Conservation (phyloP, 2,329 filamentous ascomycete genomes). For the Trichoderma oligosporum region DNA sequence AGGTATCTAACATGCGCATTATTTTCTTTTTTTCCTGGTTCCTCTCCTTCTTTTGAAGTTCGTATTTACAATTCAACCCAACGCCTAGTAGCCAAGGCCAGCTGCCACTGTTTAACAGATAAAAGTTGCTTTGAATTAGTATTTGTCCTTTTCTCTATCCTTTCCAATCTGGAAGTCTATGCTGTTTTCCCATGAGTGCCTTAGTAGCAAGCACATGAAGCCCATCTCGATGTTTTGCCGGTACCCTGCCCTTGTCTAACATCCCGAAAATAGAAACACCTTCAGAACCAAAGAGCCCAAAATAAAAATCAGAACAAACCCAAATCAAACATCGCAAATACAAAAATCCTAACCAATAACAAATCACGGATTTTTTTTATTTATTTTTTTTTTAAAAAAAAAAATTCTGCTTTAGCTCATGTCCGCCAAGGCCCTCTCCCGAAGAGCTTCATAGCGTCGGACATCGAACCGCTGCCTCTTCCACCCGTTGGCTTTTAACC, state of each 20-base stretch:
- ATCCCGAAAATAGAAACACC: neutral
- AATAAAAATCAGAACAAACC: neutral
- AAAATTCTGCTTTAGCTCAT: constrained; percentile 32
- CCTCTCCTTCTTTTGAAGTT: too few relatives aligned
- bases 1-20: too few relatives aligned
- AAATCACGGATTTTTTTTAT: neutral
- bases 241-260: neutral
- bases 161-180: neutral
- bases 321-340: constrained; percentile 4
- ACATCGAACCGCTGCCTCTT: constrained; percentile 53
- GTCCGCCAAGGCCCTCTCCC: constrained; percentile 51
- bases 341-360: neutral
- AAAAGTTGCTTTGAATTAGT: neutral
- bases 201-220: neutral
- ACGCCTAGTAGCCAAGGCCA: too few relatives aligned
- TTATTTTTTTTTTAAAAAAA: neutral
- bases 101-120: too few relatives aligned
- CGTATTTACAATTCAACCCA: too few relatives aligned
- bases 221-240: neutral
- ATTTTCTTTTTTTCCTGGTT: too few relatives aligned
- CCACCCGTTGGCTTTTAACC: constrained; percentile 53
- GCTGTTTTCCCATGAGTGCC: neutral
- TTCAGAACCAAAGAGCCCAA: neutral
- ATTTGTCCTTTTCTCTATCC: neutral
- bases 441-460: constrained; percentile 49